Percentiles rank a stretch among this genome's conserved stretches.
Conservation (phyloP, 1,284 basidiomycete species). For the Rhodotorula sp. region DNA sequence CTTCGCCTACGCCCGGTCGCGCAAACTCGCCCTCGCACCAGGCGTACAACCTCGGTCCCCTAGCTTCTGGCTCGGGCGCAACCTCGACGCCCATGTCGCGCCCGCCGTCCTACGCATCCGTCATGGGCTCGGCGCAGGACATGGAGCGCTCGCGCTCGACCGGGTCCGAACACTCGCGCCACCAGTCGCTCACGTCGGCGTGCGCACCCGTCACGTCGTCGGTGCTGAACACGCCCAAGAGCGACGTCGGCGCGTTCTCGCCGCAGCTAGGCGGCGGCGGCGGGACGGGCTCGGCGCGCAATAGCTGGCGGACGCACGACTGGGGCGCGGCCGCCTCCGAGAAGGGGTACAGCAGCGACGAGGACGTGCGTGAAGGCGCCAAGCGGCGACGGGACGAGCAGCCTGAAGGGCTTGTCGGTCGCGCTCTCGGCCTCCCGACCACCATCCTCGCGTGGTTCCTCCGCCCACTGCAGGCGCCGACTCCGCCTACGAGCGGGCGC, state of each 20-base stretch:
- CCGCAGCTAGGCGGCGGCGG: neutral
- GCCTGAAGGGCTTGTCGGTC: neutral
- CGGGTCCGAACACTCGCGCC: conserved; percentile 31
- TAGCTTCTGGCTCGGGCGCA: neutral
- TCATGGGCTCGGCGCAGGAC: conserved; percentile 9
- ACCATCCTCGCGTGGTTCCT: conserved; percentile 31
- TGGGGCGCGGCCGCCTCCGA: conserved; percentile 20
- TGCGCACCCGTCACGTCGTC: conserved; percentile 36
- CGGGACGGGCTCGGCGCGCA: neutral
- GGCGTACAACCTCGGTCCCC: conserved; percentile 9
- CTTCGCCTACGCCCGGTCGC: conserved; percentile 9
- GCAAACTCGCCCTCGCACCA: conserved; percentile 21
- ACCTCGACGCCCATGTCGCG: conserved; percentile 24
- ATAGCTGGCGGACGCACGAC: conserved; percentile 31
- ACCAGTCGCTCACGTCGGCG: conserved; percentile 36
- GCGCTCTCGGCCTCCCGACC: conserved; percentile 22
- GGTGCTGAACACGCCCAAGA: conserved; percentile 17
- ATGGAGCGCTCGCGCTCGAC: conserved; percentile 33
- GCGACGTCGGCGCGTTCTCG: conserved; percentile 13
- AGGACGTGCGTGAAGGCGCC: conserved; percentile 25
- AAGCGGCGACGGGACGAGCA: neutral
- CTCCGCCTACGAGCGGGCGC: neutral
- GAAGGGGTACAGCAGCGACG: conserved; percentile 11
- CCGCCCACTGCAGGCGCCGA: conserved; percentile 13
- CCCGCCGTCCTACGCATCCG: conserved; percentile 19